These are phyloP conservation scores for Tetrapisispora phaffii DNA, from an alignment of 805 yeast genomes.

Conservation along the genomic window DNA sequence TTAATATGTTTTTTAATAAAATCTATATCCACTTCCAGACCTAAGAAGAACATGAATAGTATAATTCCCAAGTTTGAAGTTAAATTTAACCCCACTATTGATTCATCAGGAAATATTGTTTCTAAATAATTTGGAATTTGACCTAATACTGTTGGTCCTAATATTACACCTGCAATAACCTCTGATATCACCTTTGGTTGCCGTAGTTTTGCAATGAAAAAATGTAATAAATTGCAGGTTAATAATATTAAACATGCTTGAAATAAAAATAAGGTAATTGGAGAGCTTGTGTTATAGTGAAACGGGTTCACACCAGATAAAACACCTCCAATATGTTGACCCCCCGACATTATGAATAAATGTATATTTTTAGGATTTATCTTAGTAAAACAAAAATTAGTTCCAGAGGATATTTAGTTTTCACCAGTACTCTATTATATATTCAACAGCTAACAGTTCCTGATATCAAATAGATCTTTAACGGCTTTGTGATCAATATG, in stretches of 20 bases:
- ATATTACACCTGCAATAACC: slow-evolving; percentile 62
- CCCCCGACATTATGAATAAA: slow-evolving; percentile 1
- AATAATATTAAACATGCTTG: slow-evolving; percentile 55
- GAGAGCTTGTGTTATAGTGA: slow-evolving; percentile 45
- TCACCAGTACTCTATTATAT: too few species aligned
- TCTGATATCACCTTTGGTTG: slow-evolving; percentile 81
- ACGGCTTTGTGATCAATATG: too few species aligned
- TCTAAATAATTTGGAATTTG: slow-evolving; percentile 56
- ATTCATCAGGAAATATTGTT: slow-evolving; percentile 53
- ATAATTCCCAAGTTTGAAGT: slow-evolving; percentile 70
- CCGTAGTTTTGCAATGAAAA: slow-evolving; percentile 48
- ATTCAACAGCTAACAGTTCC: too few species aligned
- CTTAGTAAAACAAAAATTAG: too few species aligned
- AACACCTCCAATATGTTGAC: slow-evolving; percentile 46
- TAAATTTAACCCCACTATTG: slow-evolving; percentile 54
- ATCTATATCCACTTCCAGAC: slow-evolving; percentile 64
- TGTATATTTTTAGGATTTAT: too few species aligned
- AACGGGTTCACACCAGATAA: slow-evolving; percentile 66
- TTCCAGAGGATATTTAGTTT: too few species aligned
- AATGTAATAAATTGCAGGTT: slow-evolving; percentile 50
- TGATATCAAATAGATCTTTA: too few species aligned
- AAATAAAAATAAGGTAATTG: slow-evolving; percentile 59
- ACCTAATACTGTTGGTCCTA: slow-evolving; percentile 72
- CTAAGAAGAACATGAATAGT: slow-evolving; percentile 64
- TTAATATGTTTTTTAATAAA: slow-evolving; percentile 51